These are phyloP conservation scores for Scutellaria galericulata DNA, from an alignment of 257 asterid genomes.

Conservation along the genomic window DNA sequence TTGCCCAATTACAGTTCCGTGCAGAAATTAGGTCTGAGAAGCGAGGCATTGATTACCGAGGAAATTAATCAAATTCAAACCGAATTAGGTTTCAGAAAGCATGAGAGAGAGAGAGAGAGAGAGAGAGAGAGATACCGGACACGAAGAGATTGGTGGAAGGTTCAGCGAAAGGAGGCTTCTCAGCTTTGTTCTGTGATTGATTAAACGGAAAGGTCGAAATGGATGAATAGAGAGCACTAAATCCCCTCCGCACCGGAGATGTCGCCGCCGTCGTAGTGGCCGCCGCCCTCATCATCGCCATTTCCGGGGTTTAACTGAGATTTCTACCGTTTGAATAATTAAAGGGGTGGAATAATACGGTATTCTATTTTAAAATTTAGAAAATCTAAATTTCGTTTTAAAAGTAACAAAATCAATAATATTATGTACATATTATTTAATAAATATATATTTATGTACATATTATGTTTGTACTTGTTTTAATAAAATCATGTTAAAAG, in stretches of 20 bases:
- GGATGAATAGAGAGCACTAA: slow-evolving; percentile 42
- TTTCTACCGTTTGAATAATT: no score
- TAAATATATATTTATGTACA: no score
- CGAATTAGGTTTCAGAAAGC: neutral
- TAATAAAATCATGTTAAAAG: no score
- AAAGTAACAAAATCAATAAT: no score
- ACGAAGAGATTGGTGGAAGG: slow-evolving; percentile 64
- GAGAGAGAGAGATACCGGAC: slow-evolving; percentile 42
- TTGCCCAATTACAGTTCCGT: no score
- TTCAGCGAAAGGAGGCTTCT: slow-evolving; percentile 54
- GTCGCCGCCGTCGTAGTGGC: slow-evolving; percentile 32
- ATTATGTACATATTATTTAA: no score
- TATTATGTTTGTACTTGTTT: no score
- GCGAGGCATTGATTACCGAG: neutral
- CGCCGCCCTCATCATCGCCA: slow-evolving; percentile 56
- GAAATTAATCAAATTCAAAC: neutral
- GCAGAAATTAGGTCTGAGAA: neutral
- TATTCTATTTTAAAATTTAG: no score
- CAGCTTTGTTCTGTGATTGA: slow-evolving; percentile 38
- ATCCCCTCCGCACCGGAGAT: slow-evolving; percentile 29
- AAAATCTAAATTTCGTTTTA: no score
- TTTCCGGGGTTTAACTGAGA: neutral
- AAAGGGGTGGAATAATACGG: no score
- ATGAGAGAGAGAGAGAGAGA: neutral
- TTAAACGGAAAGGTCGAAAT: slow-evolving; percentile 43